Base-by-base conservation (phyloP, 169 alveolate species). In the Plasmodium reichenowi region DNA sequence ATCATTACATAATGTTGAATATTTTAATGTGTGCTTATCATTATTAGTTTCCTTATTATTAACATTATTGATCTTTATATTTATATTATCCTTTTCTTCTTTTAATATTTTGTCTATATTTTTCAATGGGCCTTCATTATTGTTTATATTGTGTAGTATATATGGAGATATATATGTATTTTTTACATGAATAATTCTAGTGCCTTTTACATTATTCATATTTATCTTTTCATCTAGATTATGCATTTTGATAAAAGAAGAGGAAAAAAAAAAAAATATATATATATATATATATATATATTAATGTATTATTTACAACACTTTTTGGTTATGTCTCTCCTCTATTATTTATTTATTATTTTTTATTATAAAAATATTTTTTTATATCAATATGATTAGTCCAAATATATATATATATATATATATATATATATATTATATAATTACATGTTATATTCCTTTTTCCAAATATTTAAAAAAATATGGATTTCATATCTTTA, bases 131-230 rank as follows among this genome's bases (percentile, higher is more conserved):
- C 43, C 22, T 22, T 66, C 63, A 22, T 52, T 54, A 29, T 80
- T 59, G 43, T 12, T 38, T 80, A 45, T 80, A 50, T 80, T 80
- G 73, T 80, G 68, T 7, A 80, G 63, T 15, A 80, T 80, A 48
- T 80, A 80, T 8, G 90, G 90, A 6, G 90, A 80, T 54, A 80
- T 80, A 48, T 80, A 80, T 67, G 90, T 80, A 48, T 80, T 80
- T 72, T 80, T 80, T 45, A 80, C 26, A 59, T 80, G 90, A 17
- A 80, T 62, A 9, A 71, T 80, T 80, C 83, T 66, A 54, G 67
- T 80, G 17, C 12, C 48, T 47, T 67, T 59, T 26, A 48, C 20
- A 13, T 12, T 62, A 54, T 45, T 68, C 22, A 32, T 67, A n/a
- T 22, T n/a, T 17, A 5, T 62, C 17, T 71, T 58, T 54, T 67